phyloP scores from a whole-genome alignment of 2,329 filamentous ascomycete species.

The Pseudogymnoascus sp. region DNA sequence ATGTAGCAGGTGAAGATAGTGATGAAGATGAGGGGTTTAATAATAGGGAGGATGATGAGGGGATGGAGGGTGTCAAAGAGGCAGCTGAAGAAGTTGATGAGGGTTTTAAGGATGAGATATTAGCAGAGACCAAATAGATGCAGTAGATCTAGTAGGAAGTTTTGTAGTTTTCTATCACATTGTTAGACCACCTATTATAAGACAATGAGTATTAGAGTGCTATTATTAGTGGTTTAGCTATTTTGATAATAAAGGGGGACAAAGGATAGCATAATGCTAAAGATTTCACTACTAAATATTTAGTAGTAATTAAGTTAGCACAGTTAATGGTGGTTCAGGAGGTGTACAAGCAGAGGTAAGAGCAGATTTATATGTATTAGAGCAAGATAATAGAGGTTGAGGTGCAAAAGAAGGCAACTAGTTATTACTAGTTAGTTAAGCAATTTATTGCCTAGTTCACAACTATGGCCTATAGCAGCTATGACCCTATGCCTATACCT shows the following conservation, averaged over 20 bases:
- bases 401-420: too few relatives aligned
- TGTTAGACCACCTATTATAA: slow-evolving; percentile 14
- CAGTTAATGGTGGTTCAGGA: not conserved
- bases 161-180: slow-evolving; percentile 12
- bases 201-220: slow-evolving; percentile 16
- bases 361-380: not conserved
- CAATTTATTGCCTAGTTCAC: too few relatives aligned
- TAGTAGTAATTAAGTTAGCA: not conserved
- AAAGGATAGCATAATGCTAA: slow-evolving; percentile 10
- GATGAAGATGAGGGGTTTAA: not conserved
- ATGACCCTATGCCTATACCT: not conserved
- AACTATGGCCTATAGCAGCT: slow-evolving; percentile 10
- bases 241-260: slow-evolving; percentile 13
- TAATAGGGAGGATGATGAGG: too few relatives aligned
- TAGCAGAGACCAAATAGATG: not conserved
- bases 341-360: not conserved
- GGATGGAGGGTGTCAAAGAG: too few relatives aligned
- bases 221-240: slow-evolving; percentile 15
- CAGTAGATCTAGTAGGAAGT: too few relatives aligned
- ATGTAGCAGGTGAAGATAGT: not conserved
- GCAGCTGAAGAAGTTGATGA: not conserved
- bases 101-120: not conserved
- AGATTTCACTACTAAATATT: slow-evolving; percentile 14
- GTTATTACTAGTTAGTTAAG: too few relatives aligned
- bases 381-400: not conserved